These are phyloP conservation scores for Mortierella sp. DNA, from an alignment of 371 early-diverging fungal species.

Conservation along the genomic window DNA sequence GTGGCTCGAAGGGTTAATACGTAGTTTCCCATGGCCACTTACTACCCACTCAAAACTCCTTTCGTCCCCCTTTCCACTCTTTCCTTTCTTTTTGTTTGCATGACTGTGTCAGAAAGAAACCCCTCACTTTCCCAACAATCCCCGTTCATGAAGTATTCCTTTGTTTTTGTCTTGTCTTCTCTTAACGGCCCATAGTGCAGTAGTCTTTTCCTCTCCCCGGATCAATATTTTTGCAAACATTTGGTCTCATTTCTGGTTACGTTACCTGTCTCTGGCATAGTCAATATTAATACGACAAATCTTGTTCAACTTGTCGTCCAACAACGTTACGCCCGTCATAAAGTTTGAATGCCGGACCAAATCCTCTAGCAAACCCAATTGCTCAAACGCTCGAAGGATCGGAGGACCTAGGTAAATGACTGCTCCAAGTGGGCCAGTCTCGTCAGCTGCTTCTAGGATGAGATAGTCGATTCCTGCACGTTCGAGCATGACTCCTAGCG, in stretches of 20 bases:
- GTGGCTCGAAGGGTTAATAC: neutral
- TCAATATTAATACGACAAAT: conserved; percentile 27
- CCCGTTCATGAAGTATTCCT: no score
- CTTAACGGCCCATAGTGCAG: no score
- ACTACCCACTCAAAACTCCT: neutral
- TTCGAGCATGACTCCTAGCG: conserved; percentile 52
- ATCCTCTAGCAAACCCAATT: conserved; percentile 44
- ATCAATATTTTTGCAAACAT: no score
- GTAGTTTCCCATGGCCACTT: neutral
- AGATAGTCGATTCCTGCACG: conserved; percentile 50
- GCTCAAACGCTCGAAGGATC: conserved; percentile 40
- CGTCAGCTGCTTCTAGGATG: conserved; percentile 44
- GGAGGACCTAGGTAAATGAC: conserved; percentile 34
- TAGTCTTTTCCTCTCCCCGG: no score
- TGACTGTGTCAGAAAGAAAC: neutral
- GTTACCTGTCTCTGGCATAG: conserved; percentile 39
- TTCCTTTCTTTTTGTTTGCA: neutral
- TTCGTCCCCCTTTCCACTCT: neutral
- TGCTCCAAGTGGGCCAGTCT: conserved; percentile 30
- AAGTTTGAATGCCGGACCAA: conserved; percentile 40
- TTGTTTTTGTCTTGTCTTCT: no score
- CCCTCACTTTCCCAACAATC: neutral
- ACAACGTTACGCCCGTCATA: conserved; percentile 36
- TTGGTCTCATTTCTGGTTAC: no score
- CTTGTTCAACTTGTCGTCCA: conserved; percentile 32